phyloP scores from a whole-genome alignment of 2,329 filamentous ascomycete genomes.

The Trichothecium roseum region DNA sequence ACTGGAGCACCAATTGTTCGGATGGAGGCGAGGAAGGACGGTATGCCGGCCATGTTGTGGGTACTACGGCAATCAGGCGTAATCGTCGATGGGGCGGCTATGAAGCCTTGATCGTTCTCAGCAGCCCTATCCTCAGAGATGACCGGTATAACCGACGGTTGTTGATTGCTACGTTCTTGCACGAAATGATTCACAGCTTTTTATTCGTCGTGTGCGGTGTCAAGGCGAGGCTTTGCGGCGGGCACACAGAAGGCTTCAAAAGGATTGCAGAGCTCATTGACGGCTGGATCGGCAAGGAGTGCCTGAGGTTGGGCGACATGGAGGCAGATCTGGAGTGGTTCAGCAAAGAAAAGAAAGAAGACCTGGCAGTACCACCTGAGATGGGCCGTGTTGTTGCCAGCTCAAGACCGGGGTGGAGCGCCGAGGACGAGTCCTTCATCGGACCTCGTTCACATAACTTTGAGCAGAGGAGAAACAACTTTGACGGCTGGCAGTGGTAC shows the following conservation, averaged over 20 bases:
- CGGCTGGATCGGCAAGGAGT: slow-evolving; percentile 45
- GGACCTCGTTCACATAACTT: background rate
- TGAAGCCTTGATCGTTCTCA: slow-evolving; percentile 54
- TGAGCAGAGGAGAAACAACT: slow-evolving; percentile 2
- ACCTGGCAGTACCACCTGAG: too few relatives aligned
- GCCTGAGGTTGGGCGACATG: slow-evolving; percentile 46
- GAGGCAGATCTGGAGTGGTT: slow-evolving; percentile 51
- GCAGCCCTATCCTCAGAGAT: slow-evolving; percentile 45
- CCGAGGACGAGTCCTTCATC: too few relatives aligned
- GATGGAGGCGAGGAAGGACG: slow-evolving; percentile 12
- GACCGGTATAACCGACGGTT: slow-evolving; percentile 47
- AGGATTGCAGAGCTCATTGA: slow-evolving; percentile 51
- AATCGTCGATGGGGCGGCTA: slow-evolving; percentile 36
- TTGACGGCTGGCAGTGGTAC: slow-evolving; percentile 22
- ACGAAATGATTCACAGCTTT: slow-evolving; percentile 59
- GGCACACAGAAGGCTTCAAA: slow-evolving; percentile 50
- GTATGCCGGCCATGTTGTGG: slow-evolving; percentile 47
- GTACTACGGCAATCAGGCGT: slow-evolving; percentile 49
- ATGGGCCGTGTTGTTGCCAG: too few relatives aligned
- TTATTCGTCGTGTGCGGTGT: slow-evolving; percentile 53
- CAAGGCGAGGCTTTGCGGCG: slow-evolving; percentile 41
- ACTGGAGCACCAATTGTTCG: slow-evolving; percentile 34
- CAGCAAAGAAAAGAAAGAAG: slow-evolving; percentile 1
- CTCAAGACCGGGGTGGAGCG: too few relatives aligned
- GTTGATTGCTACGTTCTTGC: slow-evolving; percentile 54